These are phyloP conservation scores for Yamadazyma tumulicola DNA, from an alignment of 805 yeast species.

Conservation along the genomic window DNA sequence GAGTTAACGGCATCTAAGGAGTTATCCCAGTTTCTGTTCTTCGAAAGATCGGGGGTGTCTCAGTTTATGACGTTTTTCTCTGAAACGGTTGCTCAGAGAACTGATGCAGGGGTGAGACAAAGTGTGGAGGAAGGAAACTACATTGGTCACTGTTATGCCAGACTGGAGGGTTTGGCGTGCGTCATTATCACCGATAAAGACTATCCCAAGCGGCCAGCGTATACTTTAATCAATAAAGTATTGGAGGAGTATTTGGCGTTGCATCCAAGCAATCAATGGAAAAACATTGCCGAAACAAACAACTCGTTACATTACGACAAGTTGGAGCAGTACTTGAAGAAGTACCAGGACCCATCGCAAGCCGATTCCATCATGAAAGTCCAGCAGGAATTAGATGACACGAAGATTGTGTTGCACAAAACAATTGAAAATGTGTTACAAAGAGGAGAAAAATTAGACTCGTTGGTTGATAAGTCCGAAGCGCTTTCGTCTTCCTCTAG, in stretches of 20 bases:
- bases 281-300: constrained; percentile 40
- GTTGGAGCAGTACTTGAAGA: constrained; percentile 65
- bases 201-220: constrained; percentile 96
- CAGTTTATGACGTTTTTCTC: constrained; percentile 95
- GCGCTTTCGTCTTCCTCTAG: constrained; percentile 84
- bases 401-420: constrained; percentile 93
- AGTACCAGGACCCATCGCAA: constrained; percentile 95
- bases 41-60: constrained; percentile 75
- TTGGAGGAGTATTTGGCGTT: constrained; percentile 85
- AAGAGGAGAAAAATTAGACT: constrained; percentile 94
- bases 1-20: constrained; percentile 82
- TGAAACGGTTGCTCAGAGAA: constrained; percentile 85
- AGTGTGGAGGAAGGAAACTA: constrained; percentile 89
- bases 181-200: constrained; percentile 92
- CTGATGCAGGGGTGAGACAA: constrained; percentile 87
- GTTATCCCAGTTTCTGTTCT: constrained; percentile 80
- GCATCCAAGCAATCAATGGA: constrained; percentile 76
- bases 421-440: constrained; percentile 91
- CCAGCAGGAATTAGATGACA: constrained; percentile 96
- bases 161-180: constrained; percentile 88
- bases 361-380: constrained; percentile 97
- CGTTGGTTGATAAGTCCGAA: constrained; percentile 92
- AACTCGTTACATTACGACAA: constrained; percentile 51
- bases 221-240: constrained; percentile 84
- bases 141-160: constrained; percentile 86